These are phyloP conservation scores for Podaxis mareebaensis DNA, from an alignment of 768 basidiomycete species.

Conservation along the genomic window DNA sequence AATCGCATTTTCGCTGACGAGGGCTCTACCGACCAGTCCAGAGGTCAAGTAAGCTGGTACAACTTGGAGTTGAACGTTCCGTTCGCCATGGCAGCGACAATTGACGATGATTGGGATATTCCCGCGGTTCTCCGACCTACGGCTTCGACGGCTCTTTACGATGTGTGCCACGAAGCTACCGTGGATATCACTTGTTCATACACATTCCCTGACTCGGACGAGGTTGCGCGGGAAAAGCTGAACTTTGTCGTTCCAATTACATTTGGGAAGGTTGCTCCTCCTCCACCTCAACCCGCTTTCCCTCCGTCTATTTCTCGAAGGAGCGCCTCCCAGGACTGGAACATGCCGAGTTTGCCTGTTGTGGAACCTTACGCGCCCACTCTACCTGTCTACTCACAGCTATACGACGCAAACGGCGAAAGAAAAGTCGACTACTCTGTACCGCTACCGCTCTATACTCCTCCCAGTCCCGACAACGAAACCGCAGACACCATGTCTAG, in stretches of 20 bases:
- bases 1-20: slow-evolving; percentile 52
- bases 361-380: slow-evolving; percentile 22
- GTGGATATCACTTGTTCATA: slow-evolving; percentile 61
- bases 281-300: slow-evolving; percentile 21
- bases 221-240: slow-evolving; percentile 34
- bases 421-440: slow-evolving; percentile 63
- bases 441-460: slow-evolving; percentile 69
- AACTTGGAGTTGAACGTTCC: slow-evolving; percentile 59
- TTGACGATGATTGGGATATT: slow-evolving; percentile 41
- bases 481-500: background rate
- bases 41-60: slow-evolving; percentile 49
- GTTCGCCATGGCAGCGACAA: slow-evolving; percentile 33
- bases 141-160: slow-evolving; percentile 54
- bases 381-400: slow-evolving; percentile 77
- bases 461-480: slow-evolving; percentile 21
- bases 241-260: slow-evolving; percentile 51
- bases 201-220: slow-evolving; percentile 38
- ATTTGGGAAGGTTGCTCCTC: slow-evolving; percentile 46
- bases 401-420: slow-evolving; percentile 75
- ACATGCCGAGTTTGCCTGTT: slow-evolving; percentile 19
- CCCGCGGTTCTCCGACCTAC: slow-evolving; percentile 43
- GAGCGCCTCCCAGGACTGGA: background rate
- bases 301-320: background rate
- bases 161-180: slow-evolving; percentile 52
- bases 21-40: slow-evolving; percentile 15